Percentiles rank a stretch among this genome's conserved stretches.
Evolutionary conservation across 2,329 filamentous ascomycete species (phyloP).

Genomic region (Falciphora oryzae): DNA sequence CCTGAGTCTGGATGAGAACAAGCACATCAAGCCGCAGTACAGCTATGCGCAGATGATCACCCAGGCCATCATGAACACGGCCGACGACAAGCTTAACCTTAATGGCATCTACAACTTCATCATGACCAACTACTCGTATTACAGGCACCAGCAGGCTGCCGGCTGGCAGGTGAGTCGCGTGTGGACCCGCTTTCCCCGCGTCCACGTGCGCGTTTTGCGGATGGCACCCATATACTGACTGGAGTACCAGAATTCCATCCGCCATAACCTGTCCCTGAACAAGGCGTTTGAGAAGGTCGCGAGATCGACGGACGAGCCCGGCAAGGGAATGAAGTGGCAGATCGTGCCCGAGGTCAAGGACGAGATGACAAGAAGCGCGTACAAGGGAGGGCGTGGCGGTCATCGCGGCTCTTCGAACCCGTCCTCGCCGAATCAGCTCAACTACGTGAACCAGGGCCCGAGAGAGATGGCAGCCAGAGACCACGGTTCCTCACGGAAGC

Average conservation of each 20-base stretch:
- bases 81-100: conserved; percentile 83
- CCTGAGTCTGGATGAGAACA: conserved; percentile 74
- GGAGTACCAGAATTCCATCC: conserved; percentile 77
- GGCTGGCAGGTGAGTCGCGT: conserved; percentile 76
- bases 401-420: conserved; percentile 65
- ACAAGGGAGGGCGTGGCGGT: conserved; percentile 54
- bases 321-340: conserved; percentile 99
- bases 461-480: conserved; percentile 49
- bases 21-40: conserved; percentile 89
- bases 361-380: conserved; percentile 75
- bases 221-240: background rate
- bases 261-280: conserved; percentile 92
- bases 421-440: conserved; percentile 58
- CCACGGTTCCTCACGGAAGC: conserved; percentile 48
- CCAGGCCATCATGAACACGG: conserved; percentile 83
- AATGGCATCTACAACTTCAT: conserved; percentile 94
- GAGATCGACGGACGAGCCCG: conserved; percentile 86
- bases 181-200: background rate
- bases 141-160: conserved; percentile 66
- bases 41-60: conserved; percentile 97
- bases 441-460: conserved; percentile 55
- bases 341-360: conserved; percentile 79
- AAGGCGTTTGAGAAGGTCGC: conserved; percentile 93
- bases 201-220: background rate
- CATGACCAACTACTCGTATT: conserved; percentile 86